These are phyloP conservation scores for Vanrija pseudolonga DNA, from an alignment of 1,284 basidiomycete species.

Conservation along the genomic window DNA sequence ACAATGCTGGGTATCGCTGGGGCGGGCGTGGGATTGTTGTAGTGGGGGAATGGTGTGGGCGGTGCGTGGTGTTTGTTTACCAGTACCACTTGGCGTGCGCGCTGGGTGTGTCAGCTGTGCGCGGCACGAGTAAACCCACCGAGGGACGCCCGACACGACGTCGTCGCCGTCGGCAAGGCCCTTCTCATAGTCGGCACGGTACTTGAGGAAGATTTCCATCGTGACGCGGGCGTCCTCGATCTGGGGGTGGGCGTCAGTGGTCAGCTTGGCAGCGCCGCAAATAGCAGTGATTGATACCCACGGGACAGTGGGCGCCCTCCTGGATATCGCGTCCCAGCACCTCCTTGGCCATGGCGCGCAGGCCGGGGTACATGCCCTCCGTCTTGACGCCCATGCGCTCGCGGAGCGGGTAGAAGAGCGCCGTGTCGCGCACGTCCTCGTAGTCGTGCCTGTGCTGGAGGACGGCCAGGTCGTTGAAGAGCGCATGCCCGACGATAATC, in stretches of 20 bases:
- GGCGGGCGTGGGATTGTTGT: too few relatives aligned
- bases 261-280: background rate
- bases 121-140: conserved; percentile 1
- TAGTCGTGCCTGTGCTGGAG: conserved; percentile 53
- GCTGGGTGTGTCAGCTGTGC: conserved; percentile 10
- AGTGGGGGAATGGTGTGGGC: too few relatives aligned
- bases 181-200: conserved; percentile 36
- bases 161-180: conserved; percentile 24
- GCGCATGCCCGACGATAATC: conserved; percentile 85
- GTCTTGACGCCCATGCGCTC: conserved; percentile 19
- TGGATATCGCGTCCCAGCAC: conserved; percentile 54
- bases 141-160: conserved; percentile 32
- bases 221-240: conserved; percentile 40
- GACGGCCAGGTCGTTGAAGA: conserved; percentile 82
- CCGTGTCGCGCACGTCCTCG: conserved; percentile 53
- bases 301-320: conserved; percentile 13
- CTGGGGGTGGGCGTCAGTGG: conserved; percentile 14
- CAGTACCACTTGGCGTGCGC: conserved; percentile 32
- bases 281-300: background rate
- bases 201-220: conserved; percentile 38
- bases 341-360: conserved; percentile 50
- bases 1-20: too few relatives aligned
- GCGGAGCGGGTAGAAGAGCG: conserved; percentile 52
- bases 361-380: conserved; percentile 47
- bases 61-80: conserved; percentile 4